Base-by-base conservation (phyloP, 495 filamentous ascomycete species). In the Bacidia rubella region DNA sequence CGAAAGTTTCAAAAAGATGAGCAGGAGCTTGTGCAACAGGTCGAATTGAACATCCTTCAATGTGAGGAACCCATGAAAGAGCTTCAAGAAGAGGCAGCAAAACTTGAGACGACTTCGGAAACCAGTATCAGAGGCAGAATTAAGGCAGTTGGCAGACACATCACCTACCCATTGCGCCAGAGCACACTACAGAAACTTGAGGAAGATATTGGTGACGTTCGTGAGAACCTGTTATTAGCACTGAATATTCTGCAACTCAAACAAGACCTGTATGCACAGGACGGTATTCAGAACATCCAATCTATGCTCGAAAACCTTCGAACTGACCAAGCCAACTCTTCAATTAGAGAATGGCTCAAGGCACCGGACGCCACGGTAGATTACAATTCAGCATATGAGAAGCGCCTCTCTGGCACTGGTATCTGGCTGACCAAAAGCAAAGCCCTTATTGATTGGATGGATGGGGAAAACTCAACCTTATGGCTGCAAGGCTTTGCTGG, bases 401-500 rank as follows among this genome's bases (percentile, higher is more conserved):
- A 65, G 58, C 26, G 48, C 17, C 65, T 66, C 55, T 19, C 42
- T 20, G 47, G 51, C 0, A 66, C 64, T 2, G 68, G 67, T 0
- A 49, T 62, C 15, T 70, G 68, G 67, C 57, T 69, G n/a, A 35
- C 68, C 39, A 61, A 67, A 2, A 48, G 61, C 2, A 5, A 45
- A 17, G 3, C 32, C 26, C 70, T 65, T 42, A 4, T 9, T 17
- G 52, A n/a, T 17, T 71, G 68, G 68, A 45, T 66, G 17, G 38
- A 2, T 0, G 45, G 63, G 23, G 44, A 15, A 1, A 65, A 65
- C 38, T 69, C 66, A 3, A 65, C 69, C 35, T 59, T 71, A 0
- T 71, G 68, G 68, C 50, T 71, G 0, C 57, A 66, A 55, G 68
- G 68, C 1, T 68, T 70, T 27, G 61, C 68, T 2, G 68, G 67